Evolutionary conservation across 768 basidiomycete species (phyloP).

Genomic region (Mycena crocata): DNA sequence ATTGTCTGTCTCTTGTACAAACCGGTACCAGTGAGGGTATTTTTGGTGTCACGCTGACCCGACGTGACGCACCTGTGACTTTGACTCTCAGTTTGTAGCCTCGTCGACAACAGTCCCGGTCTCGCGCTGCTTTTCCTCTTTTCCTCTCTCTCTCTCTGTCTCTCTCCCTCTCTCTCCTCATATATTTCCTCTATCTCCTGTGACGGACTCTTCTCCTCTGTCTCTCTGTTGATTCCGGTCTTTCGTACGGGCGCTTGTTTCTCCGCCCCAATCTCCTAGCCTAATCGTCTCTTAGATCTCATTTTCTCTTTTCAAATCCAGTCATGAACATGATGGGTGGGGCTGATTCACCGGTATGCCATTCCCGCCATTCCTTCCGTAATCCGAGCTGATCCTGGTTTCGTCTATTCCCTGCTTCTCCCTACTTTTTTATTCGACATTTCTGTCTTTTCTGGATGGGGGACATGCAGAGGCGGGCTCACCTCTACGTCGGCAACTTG

Average conservation of each 20-base stretch:
- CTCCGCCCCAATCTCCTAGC: constrained; percentile 35
- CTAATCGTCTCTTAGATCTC: constrained; percentile 52
- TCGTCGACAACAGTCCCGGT: constrained; percentile 40
- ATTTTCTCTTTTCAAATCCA: constrained; percentile 60
- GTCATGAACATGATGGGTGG: constrained; percentile 84
- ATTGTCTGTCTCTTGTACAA: no score
- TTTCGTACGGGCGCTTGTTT: constrained; percentile 54
- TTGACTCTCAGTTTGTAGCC: not conserved
- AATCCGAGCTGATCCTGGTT: constrained; percentile 46
- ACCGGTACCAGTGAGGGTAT: no score
- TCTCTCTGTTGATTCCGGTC: constrained; percentile 59
- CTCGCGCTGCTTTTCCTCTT: constrained; percentile 58
- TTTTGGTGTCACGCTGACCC: no score
- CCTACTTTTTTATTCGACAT: constrained; percentile 38
- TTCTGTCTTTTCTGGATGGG: constrained; percentile 37
- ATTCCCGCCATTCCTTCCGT: constrained; percentile 32
- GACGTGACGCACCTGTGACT: not conserved
- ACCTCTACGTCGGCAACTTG: constrained; percentile 98
- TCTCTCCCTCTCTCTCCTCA: constrained; percentile 54
- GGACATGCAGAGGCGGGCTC: constrained; percentile 81
- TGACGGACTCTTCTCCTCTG: constrained; percentile 50
- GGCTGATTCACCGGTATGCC: constrained; percentile 83
- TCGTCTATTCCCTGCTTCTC: constrained; percentile 35
- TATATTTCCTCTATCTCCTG: constrained; percentile 37
- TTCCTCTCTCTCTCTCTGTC: constrained; percentile 48